A percentile compares a stretch with the other conserved stretches of the same genome.
phyloP scores from a whole-genome alignment of 2,329 filamentous ascomycete genomes.

The Aspergillus melleus region DNA sequence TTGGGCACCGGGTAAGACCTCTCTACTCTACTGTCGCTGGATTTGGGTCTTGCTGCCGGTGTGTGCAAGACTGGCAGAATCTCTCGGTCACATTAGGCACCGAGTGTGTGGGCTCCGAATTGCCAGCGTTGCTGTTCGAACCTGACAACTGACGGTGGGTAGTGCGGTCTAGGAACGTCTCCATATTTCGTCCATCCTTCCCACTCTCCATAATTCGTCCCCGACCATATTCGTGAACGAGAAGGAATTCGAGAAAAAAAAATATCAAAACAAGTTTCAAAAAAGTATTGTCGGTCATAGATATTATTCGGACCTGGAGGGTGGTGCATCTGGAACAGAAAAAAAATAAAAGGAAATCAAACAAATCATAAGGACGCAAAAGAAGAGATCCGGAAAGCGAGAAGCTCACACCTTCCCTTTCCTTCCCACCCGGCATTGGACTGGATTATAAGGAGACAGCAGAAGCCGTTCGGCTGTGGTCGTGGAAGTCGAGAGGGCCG shows the following conservation, averaged over 20 bases:
- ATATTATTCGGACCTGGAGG: not conserved
- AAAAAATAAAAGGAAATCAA: not conserved
- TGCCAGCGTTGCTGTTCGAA: conserved; percentile 10
- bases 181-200: conserved; percentile 6
- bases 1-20: not conserved
- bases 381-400: conserved; percentile 14
- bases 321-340: not conserved
- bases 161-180: conserved; percentile 6
- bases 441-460: conserved; percentile 6
- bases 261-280: not conserved
- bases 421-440: not conserved
- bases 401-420: not conserved
- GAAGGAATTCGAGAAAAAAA: not conserved
- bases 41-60: not conserved
- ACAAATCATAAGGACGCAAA: conserved; percentile 12
- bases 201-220: conserved; percentile 2
- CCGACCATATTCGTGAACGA: conserved; percentile 1
- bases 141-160: conserved; percentile 17
- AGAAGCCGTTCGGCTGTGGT: conserved; percentile 27
- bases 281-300: not conserved
- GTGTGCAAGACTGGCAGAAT: conserved; percentile 2
- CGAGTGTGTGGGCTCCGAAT: conserved; percentile 1
- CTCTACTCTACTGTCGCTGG: not conserved
- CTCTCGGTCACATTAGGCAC: conserved; percentile 1
- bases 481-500: conserved; percentile 28